Evolutionary conservation across 1,284 basidiomycete species (phyloP).

Genomic region (Irpex sp.): DNA sequence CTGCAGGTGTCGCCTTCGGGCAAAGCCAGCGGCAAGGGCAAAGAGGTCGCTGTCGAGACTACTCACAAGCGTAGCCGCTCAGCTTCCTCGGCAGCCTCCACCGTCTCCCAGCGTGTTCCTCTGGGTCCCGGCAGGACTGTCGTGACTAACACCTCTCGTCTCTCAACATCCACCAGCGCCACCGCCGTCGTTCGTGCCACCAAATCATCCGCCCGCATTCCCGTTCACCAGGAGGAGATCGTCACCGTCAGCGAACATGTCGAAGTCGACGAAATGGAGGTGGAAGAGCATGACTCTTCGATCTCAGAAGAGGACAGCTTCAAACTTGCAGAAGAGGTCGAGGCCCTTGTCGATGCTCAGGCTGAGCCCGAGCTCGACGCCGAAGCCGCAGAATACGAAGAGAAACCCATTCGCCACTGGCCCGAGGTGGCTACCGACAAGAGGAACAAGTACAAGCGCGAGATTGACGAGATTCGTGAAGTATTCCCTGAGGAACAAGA

Average conservation of each 20-base stretch:
- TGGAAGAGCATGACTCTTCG: slow-evolving; percentile 54
- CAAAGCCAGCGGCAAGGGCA: slow-evolving; percentile 40
- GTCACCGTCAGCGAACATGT: slow-evolving; percentile 32
- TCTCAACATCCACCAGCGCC: slow-evolving; percentile 32
- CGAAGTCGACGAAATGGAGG: slow-evolving; percentile 54
- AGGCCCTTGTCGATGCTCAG: slow-evolving; percentile 51
- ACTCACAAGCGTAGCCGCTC: slow-evolving; percentile 62
- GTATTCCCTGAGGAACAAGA: slow-evolving; percentile 81
- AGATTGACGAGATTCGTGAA: slow-evolving; percentile 68
- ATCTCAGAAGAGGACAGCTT: slow-evolving; percentile 39
- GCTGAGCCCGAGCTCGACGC: slow-evolving; percentile 27
- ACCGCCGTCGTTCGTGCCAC: slow-evolving; percentile 22
- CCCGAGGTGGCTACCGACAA: slow-evolving; percentile 64
- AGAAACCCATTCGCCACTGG: slow-evolving; percentile 55
- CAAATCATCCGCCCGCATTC: slow-evolving; percentile 27
- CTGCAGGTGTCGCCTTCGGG: slow-evolving; percentile 29
- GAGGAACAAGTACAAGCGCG: slow-evolving; percentile 49
- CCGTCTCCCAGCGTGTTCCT: slow-evolving; percentile 61
- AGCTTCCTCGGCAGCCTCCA: slow-evolving; percentile 53
- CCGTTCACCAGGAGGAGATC: slow-evolving; percentile 31
- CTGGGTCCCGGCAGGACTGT: slow-evolving; percentile 52
- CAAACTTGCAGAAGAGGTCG: slow-evolving; percentile 52
- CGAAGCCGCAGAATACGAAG: slow-evolving; percentile 16
- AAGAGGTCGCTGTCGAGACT: slow-evolving; percentile 48
- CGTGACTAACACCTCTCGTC: slow-evolving; percentile 34